Conservation (phyloP, 345 rosid genomes). For the Lumnitzera racemosa region DNA sequence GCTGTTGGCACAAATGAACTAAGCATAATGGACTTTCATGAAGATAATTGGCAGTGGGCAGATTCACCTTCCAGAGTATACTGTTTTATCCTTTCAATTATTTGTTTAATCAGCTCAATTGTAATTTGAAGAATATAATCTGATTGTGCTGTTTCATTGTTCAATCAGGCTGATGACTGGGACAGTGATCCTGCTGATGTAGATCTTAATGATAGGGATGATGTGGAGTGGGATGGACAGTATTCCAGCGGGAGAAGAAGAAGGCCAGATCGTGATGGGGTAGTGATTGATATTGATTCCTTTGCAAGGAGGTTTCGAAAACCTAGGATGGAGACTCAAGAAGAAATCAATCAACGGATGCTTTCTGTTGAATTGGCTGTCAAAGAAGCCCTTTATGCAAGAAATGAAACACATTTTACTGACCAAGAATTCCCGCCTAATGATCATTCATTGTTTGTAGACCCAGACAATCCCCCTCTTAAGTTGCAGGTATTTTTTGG, state of each 20-base stretch:
- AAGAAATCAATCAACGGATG: constrained; percentile 93
- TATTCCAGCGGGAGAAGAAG: constrained; percentile 95
- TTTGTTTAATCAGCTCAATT: neutral
- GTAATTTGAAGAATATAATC: no score
- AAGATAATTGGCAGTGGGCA: constrained; percentile 97
- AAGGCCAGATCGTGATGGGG: constrained; percentile 73
- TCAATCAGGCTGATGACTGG: constrained; percentile 88
- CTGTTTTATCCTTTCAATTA: constrained; percentile 8
- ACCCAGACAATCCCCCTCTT: constrained; percentile 70
- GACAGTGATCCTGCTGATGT: constrained; percentile 98
- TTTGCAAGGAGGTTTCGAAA: constrained; percentile 87
- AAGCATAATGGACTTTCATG: constrained; percentile 70
- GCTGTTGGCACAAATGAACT: constrained; percentile 64
- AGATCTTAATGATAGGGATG: constrained; percentile 95
- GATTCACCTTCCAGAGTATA: constrained; percentile 95
- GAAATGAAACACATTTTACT: constrained; percentile 80
- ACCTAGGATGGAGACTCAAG: constrained; percentile 91
- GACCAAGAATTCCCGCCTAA: constrained; percentile 98
- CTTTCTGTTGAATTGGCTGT: constrained; percentile 95
- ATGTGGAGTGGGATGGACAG: constrained; percentile 98
- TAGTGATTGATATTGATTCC: constrained; percentile 67
- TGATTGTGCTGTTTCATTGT: constrained; percentile 8
- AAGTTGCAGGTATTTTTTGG: constrained; percentile 68
- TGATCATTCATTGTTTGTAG: constrained; percentile 83
- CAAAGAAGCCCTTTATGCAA: constrained; percentile 89